A percentile compares a stretch with the other conserved stretches of the same genome.
Evolutionary conservation across 805 yeast species (phyloP).

Genomic region (Metschnikowia dekortorum): DNA sequence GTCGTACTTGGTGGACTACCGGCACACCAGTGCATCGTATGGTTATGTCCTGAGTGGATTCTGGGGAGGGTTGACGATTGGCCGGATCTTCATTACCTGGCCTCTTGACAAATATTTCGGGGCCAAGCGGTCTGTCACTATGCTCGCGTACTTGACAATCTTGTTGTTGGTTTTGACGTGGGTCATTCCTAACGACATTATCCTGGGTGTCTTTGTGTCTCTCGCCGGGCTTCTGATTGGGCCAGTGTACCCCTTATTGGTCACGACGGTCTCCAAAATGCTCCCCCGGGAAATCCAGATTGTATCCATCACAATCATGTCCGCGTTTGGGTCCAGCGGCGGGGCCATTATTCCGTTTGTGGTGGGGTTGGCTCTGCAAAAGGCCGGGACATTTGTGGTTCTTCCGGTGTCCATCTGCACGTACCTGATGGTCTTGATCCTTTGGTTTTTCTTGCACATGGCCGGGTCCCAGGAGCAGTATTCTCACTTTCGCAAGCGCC

Average conservation of each 20-base stretch:
- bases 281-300: constrained; percentile 23
- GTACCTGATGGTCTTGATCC: constrained; percentile 13
- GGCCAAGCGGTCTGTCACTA: constrained; percentile 14
- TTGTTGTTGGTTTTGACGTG: constrained; percentile 15
- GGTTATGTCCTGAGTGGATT: constrained; percentile 23
- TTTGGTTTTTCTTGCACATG: constrained; percentile 13
- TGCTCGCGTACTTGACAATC: constrained; percentile 12
- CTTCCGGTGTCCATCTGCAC: constrained; percentile 21
- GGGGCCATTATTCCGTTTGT: constrained; percentile 23
- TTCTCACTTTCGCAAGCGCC: not conserved
- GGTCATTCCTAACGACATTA: constrained; percentile 13
- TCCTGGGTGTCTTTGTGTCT: constrained; percentile 17
- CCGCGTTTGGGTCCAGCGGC: constrained; percentile 24
- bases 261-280: constrained; percentile 17
- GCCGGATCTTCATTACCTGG: constrained; percentile 18
- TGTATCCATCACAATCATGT: constrained; percentile 20
- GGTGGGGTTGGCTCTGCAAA: constrained; percentile 20
- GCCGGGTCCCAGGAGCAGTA: not conserved
- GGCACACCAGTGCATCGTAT: constrained; percentile 14
- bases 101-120: constrained; percentile 16
- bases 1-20: constrained; percentile 20
- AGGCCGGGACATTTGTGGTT: constrained; percentile 21
- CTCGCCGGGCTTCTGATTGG: constrained; percentile 19
- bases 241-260: constrained; percentile 22
- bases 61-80: constrained; percentile 23